Percentiles rank a stretch among this genome's conserved stretches.
These are phyloP conservation scores for Allium cepa DNA, from an alignment of 106 monocot species.

Conservation along the genomic window DNA sequence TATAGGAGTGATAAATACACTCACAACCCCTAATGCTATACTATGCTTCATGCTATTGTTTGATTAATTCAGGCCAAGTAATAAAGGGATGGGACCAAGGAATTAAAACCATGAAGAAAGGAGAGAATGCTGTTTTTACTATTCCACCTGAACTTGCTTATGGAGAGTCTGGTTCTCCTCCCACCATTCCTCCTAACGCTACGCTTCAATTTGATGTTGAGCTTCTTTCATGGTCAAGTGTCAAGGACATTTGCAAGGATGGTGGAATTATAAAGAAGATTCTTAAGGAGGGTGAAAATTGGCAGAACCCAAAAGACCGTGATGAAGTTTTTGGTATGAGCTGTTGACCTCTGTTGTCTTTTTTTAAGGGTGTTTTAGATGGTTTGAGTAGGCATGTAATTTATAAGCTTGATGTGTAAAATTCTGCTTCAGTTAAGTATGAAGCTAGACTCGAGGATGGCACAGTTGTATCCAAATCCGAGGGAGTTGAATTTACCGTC, in stretches of 20 bases:
- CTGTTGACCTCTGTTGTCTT: background rate
- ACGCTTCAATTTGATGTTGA: constrained; percentile 81
- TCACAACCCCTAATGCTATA: too few species aligned
- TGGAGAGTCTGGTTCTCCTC: constrained; percentile 58
- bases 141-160: constrained; percentile 64
- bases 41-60: too few species aligned
- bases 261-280: constrained; percentile 71
- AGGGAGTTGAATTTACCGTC: constrained; percentile 83
- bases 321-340: constrained; percentile 67
- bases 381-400: too few species aligned
- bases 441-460: constrained; percentile 78
- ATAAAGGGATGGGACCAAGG: constrained; percentile 81
- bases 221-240: constrained; percentile 67
- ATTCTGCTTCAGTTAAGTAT: constrained; percentile 45
- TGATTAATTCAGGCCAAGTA: constrained; percentile 39
- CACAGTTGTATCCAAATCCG: constrained; percentile 58
- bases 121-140: constrained; percentile 66
- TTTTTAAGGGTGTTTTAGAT: too few species aligned
- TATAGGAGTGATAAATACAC: too few species aligned
- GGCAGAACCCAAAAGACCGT: constrained; percentile 76
- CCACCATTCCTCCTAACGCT: constrained; percentile 59
- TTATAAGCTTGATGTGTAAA: too few species aligned
- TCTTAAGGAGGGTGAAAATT: constrained; percentile 60
- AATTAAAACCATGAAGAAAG: constrained; percentile 77
- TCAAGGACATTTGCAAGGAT: constrained; percentile 76